phyloP scores from a whole-genome alignment of 257 asterid species.

The Penstemon newberryi region DNA sequence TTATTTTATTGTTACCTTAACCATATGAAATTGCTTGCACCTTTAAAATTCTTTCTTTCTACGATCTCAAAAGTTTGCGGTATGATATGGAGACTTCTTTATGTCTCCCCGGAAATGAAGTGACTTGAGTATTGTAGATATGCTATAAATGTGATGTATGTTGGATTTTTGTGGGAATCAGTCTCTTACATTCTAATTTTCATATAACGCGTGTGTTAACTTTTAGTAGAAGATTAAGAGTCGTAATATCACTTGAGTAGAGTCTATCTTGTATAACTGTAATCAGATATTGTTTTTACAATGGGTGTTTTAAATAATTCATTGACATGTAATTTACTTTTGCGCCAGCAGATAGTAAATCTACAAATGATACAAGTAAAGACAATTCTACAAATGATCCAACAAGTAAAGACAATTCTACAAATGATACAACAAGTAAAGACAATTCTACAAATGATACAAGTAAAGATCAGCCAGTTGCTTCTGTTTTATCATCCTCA shows the following conservation, averaged over 20 bases:
- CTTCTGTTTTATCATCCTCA: conserved; percentile 60
- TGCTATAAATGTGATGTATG: neutral
- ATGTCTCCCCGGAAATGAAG: neutral
- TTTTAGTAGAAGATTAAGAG: too few species aligned
- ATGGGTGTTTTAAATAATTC: neutral
- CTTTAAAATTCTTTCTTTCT: neutral
- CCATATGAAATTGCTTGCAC: neutral
- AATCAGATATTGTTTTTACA: too few species aligned
- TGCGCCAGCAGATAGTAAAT: conserved; percentile 65
- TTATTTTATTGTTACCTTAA: neutral
- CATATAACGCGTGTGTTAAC: neutral
- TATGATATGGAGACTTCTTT: neutral
- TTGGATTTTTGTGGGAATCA: neutral
- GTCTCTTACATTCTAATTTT: neutral
- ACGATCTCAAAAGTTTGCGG: neutral
- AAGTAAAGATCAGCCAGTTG: conserved; percentile 41
- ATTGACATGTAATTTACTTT: neutral
- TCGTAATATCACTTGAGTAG: too few species aligned
- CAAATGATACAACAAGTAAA: too few species aligned
- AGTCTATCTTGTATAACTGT: too few species aligned
- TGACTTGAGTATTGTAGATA: neutral
- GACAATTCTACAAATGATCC: conserved; percentile 16
- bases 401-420: too few species aligned
- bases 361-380: conserved; percentile 50
- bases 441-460: too few species aligned